A percentile compares a stretch with the other conserved stretches of the same genome.
Evolutionary conservation across 768 basidiomycete genomes (phyloP).

Genomic region (Kwoniella sp.): DNA sequence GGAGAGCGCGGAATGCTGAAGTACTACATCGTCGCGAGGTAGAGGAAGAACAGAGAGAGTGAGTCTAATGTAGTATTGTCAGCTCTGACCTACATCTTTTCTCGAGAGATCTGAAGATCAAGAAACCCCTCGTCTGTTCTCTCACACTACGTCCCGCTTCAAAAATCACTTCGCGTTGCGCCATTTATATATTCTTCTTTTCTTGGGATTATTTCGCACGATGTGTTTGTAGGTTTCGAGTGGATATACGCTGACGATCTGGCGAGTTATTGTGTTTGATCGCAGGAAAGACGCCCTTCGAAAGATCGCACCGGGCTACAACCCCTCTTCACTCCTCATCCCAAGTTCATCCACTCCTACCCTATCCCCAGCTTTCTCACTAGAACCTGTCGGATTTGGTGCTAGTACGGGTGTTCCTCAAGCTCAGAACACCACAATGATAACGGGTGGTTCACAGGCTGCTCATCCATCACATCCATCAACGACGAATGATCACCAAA

Average conservation of each 20-base stretch:
- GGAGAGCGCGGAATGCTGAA: constrained; percentile 69
- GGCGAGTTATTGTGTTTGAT: too few relatives aligned
- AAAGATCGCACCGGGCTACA: constrained; percentile 49
- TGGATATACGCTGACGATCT: too few relatives aligned
- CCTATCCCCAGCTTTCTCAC: not conserved
- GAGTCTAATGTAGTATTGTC: constrained; percentile 57
- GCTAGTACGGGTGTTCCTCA: not conserved
- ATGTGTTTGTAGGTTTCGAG: too few relatives aligned
- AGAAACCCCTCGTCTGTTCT: too few relatives aligned
- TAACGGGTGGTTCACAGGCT: not conserved
- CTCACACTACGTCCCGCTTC: too few relatives aligned
- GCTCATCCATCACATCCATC: not conserved
- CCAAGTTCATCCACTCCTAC: constrained; percentile 21
- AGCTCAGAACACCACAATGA: not conserved
- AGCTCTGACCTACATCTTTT: not conserved
- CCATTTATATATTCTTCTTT: too few relatives aligned
- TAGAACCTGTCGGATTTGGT: too few relatives aligned
- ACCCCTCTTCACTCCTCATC: constrained; percentile 44
- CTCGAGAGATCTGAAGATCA: too few relatives aligned
- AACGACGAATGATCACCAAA: not conserved
- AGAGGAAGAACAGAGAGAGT: constrained; percentile 68
- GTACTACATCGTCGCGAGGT: constrained; percentile 72
- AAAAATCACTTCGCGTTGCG: too few relatives aligned
- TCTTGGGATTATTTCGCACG: too few relatives aligned
- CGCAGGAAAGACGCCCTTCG: constrained; percentile 48